A percentile compares a stretch with the other conserved stretches of the same genome.
These are phyloP conservation scores for Takashimella tepidaria DNA, from an alignment of 1,284 basidiomycete genomes.

Conservation along the genomic window DNA sequence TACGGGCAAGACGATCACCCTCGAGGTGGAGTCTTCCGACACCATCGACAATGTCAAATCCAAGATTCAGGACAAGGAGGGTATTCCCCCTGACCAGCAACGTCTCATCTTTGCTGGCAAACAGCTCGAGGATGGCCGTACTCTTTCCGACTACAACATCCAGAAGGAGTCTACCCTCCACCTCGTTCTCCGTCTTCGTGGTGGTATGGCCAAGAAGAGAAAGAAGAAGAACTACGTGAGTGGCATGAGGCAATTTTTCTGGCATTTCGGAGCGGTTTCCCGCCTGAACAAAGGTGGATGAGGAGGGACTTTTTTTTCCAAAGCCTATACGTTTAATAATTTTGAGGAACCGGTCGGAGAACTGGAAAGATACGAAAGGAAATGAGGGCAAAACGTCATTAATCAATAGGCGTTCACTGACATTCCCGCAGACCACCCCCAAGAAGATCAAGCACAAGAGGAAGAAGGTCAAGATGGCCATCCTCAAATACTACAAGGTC, in stretches of 20 bases:
- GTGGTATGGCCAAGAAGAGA: slow-evolving; percentile 88
- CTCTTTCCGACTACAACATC: slow-evolving; percentile 89
- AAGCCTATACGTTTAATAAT: too few species aligned
- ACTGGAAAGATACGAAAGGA: too few species aligned
- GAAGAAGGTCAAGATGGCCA: slow-evolving; percentile 98
- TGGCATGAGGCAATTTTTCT: too few species aligned
- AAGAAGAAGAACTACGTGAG: slow-evolving; percentile 96
- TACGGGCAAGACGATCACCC: slow-evolving; percentile 96
- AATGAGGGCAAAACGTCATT: too few species aligned
- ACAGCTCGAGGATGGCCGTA: slow-evolving; percentile 92
- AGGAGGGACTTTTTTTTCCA: too few species aligned
- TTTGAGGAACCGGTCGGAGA: too few species aligned
- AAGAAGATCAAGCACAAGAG: slow-evolving; percentile 99
- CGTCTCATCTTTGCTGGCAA: slow-evolving; percentile 98
- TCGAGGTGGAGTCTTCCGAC: slow-evolving; percentile 83
- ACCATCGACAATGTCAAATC: slow-evolving; percentile 98
- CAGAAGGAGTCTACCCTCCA: slow-evolving; percentile 96
- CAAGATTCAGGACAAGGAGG: slow-evolving; percentile 95
- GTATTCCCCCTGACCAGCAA: slow-evolving; percentile 79
- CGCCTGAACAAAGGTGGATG: too few species aligned
- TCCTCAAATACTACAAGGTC: slow-evolving; percentile 98
- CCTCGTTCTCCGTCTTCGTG: slow-evolving; percentile 78
- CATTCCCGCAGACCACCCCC: slow-evolving; percentile 70
- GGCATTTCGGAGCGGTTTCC: too few species aligned
- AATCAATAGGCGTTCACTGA: too few species aligned